These are phyloP conservation scores for Boletus edulis DNA, from an alignment of 768 basidiomycete genomes.

Conservation along the genomic window DNA sequence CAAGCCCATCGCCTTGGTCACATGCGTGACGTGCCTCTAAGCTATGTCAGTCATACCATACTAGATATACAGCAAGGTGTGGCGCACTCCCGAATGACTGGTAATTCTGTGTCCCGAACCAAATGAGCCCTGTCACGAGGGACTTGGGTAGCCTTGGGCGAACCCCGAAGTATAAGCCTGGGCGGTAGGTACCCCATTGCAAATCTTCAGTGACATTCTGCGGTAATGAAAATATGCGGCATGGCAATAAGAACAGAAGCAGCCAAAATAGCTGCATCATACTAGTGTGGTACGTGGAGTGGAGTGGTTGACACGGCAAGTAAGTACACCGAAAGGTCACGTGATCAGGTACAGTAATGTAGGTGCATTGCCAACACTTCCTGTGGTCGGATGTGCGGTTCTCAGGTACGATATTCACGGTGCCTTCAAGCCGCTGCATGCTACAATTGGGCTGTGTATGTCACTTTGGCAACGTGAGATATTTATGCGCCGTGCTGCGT, in stretches of 20 bases:
- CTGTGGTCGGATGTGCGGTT: too few species aligned
- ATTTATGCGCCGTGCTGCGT: neutral
- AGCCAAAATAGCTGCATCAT: slow-evolving; percentile 27
- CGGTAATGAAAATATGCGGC: slow-evolving; percentile 14
- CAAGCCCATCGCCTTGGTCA: slow-evolving; percentile 81
- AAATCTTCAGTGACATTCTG: slow-evolving; percentile 41
- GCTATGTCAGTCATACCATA: neutral
- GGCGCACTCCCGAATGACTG: slow-evolving; percentile 62
- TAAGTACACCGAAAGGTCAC: neutral
- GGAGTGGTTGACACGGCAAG: too few species aligned
- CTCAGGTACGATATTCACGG: too few species aligned
- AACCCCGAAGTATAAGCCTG: slow-evolving; percentile 94
- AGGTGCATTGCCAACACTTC: too few species aligned
- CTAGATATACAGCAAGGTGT: slow-evolving; percentile 1
- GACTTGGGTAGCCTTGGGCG: slow-evolving; percentile 82
- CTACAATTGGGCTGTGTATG: too few species aligned
- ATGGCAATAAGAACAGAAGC: slow-evolving; percentile 24
- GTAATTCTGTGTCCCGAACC: slow-evolving; percentile 90
- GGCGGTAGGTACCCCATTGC: slow-evolving; percentile 79
- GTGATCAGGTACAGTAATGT: neutral
- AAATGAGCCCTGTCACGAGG: slow-evolving; percentile 90
- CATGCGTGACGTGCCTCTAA: slow-evolving; percentile 81
- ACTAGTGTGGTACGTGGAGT: neutral
- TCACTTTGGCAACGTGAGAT: too few species aligned
- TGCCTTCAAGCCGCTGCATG: too few species aligned